Conservation (phyloP, 805 yeast species). For the Candida manassasensis region DNA sequence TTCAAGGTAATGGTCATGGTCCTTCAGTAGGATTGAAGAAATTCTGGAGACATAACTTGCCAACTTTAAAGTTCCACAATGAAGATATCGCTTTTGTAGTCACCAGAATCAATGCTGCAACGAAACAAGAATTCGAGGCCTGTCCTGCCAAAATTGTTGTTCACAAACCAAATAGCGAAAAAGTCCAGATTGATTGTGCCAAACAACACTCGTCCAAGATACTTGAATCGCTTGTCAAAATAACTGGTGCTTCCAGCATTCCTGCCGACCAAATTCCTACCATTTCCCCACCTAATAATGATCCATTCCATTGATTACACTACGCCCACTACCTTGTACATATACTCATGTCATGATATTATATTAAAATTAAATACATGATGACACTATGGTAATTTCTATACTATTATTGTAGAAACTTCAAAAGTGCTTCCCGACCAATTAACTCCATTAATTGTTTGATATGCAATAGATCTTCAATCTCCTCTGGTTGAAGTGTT, state of each 20-base stretch:
- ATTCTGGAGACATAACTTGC: slow-evolving; percentile 73
- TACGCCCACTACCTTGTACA: slow-evolving; percentile 11
- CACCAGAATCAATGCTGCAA: slow-evolving; percentile 43
- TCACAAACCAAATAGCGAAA: slow-evolving; percentile 23
- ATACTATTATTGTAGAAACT: slow-evolving; percentile 43
- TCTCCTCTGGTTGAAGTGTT: slow-evolving; percentile 29
- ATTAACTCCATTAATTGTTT: slow-evolving; percentile 60
- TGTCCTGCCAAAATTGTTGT: slow-evolving; percentile 46
- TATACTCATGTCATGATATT: slow-evolving; percentile 2
- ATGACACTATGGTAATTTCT: neutral
- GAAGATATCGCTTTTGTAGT: slow-evolving; percentile 64
- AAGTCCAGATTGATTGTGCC: slow-evolving; percentile 49
- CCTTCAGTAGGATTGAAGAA: slow-evolving; percentile 67
- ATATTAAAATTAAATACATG: neutral
- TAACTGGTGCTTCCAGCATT: slow-evolving; percentile 49
- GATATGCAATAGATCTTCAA: slow-evolving; percentile 49
- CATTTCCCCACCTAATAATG: slow-evolving; percentile 7
- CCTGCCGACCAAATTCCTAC: slow-evolving; percentile 42
- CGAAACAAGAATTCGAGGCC: slow-evolving; percentile 37
- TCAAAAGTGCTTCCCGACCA: slow-evolving; percentile 61
- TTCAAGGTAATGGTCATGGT: slow-evolving; percentile 34
- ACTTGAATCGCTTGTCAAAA: slow-evolving; percentile 48
- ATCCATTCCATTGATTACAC: neutral
- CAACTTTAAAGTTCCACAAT: slow-evolving; percentile 78
- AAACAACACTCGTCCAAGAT: slow-evolving; percentile 48